Conservation (phyloP, 805 yeast genomes). For the Komagataella mondaviorum region DNA sequence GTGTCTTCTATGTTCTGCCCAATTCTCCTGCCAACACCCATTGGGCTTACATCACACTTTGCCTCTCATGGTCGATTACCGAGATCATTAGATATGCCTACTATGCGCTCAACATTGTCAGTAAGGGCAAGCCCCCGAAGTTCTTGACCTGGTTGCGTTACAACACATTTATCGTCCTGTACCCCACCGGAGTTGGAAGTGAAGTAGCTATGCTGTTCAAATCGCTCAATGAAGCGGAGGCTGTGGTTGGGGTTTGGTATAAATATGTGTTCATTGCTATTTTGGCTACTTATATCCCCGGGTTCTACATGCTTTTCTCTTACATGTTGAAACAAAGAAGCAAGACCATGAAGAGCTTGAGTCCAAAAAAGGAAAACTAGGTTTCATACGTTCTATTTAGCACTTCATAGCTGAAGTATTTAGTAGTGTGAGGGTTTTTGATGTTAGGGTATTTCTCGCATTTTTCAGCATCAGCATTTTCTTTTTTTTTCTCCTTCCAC, state of each 20-base stretch:
- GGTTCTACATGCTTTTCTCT: conserved; percentile 69
- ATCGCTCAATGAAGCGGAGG: conserved; percentile 59
- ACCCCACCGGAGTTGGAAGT: conserved; percentile 87
- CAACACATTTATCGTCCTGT: conserved; percentile 67
- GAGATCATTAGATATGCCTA: conserved; percentile 83
- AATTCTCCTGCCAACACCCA: conserved; percentile 45
- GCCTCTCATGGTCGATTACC: conserved; percentile 86
- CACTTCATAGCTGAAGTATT: background rate
- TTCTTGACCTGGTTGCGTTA: conserved; percentile 64
- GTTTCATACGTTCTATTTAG: background rate
- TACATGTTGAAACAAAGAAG: conserved; percentile 85
- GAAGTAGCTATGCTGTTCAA: conserved; percentile 61
- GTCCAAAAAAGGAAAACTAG: conserved; percentile 3
- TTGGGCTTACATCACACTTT: conserved; percentile 53
- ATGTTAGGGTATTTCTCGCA: background rate
- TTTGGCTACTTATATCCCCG: conserved; percentile 68
- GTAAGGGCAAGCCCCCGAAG: conserved; percentile 38
- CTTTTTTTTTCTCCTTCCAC: background rate
- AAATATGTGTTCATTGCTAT: conserved; percentile 40
- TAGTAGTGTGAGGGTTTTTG: background rate
- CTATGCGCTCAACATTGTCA: conserved; percentile 56
- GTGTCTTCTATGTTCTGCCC: conserved; percentile 69
- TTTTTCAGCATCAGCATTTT: background rate
- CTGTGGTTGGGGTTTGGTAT: conserved; percentile 33
- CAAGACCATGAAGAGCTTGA: conserved; percentile 45